Conservation (phyloP, 2,329 filamentous ascomycete genomes). For the Septoria petroselini region DNA sequence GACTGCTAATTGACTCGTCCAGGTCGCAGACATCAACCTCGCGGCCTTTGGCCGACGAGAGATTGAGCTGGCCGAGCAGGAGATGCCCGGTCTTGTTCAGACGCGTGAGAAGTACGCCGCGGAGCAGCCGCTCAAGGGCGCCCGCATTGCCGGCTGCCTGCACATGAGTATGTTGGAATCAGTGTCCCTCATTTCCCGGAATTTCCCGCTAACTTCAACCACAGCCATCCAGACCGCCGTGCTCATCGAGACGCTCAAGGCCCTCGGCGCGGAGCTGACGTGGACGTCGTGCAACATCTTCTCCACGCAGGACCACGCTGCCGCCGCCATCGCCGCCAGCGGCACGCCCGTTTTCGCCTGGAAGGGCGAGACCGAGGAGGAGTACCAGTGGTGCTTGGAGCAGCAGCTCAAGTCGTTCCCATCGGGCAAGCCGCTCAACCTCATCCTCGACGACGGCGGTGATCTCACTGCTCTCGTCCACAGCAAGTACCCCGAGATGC, state of each 20-base stretch:
- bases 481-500: slow-evolving; percentile 97
- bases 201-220: slow-evolving; percentile 1
- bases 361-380: slow-evolving; percentile 97
- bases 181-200: neutral
- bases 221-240: slow-evolving; percentile 95
- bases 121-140: slow-evolving; percentile 91
- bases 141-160: slow-evolving; percentile 94
- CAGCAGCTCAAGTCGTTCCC: slow-evolving; percentile 98
- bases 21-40: slow-evolving; percentile 89
- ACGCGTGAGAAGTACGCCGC: slow-evolving; percentile 86
- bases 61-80: slow-evolving; percentile 90
- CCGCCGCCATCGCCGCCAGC: slow-evolving; percentile 89
- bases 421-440: slow-evolving; percentile 92
- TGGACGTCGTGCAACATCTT: slow-evolving; percentile 99
- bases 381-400: slow-evolving; percentile 99
- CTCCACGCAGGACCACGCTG: slow-evolving; percentile 97
- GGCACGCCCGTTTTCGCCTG: slow-evolving; percentile 85
- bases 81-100: slow-evolving; percentile 96
- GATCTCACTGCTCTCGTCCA: slow-evolving; percentile 95
- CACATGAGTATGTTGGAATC: slow-evolving; percentile 73
- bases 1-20: neutral
- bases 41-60: slow-evolving; percentile 98
- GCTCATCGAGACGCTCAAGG: slow-evolving; percentile 93
- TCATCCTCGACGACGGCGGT: slow-evolving; percentile 98
- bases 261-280: slow-evolving; percentile 95